Conservation (phyloP, 2,329 filamentous ascomycete species). For the Metarhizium rileyi region DNA sequence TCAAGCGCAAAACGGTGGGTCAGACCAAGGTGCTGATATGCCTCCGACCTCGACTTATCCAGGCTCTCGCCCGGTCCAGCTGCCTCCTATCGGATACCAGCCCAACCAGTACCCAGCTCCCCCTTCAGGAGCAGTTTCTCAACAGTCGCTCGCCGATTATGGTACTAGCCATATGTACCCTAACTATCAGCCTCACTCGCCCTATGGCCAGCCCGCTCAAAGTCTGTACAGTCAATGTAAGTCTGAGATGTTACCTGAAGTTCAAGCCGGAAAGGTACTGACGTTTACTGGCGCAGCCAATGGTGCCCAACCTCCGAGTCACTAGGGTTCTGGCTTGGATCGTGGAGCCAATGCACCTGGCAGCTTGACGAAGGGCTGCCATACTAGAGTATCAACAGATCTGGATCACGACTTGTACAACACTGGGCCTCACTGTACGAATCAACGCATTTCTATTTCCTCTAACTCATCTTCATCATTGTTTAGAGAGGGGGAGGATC, state of each 20-base stretch:
- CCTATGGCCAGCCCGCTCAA: constrained; percentile 46
- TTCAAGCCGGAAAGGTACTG: not conserved
- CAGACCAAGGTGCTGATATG: constrained; percentile 33
- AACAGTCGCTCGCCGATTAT: constrained; percentile 47
- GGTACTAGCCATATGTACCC: constrained; percentile 43
- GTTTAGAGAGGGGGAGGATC: not conserved
- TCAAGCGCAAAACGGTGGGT: constrained; percentile 36
- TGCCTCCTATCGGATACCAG: constrained; percentile 69
- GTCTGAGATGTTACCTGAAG: constrained; percentile 10
- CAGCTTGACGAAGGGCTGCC: not conserved
- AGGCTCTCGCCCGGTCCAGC: constrained; percentile 49
- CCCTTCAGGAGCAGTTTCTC: constrained; percentile 39
- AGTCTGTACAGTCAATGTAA: constrained; percentile 53
- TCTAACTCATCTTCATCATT: not conserved
- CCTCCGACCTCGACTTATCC: constrained; percentile 43
- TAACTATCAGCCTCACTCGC: constrained; percentile 48
- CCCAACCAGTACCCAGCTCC: constrained; percentile 58
- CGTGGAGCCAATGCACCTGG: constrained; percentile 1
- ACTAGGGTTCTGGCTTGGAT: constrained; percentile 13
- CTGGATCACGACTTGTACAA: constrained; percentile 2
- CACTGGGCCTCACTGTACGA: constrained; percentile 4
- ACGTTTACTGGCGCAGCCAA: constrained; percentile 20
- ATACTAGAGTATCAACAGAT: not conserved
- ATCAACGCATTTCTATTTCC: not conserved
- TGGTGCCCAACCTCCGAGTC: constrained; percentile 24